Conservation (phyloP, 495 filamentous ascomycete species). For the Podospora tetraspora region DNA sequence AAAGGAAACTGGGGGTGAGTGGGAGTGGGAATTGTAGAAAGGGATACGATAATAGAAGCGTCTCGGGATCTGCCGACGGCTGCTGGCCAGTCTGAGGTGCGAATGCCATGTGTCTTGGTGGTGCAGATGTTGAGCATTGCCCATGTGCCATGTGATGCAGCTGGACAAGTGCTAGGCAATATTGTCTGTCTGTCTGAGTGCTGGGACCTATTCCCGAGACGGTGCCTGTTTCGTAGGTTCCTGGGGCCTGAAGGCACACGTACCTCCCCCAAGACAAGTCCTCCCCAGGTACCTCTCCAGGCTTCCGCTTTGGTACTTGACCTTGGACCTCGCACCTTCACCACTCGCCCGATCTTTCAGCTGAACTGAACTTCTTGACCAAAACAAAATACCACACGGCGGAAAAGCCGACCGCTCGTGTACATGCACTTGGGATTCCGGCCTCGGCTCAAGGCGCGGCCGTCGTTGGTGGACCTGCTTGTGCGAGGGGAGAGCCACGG, state of each 20-base stretch:
- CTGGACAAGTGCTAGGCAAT: background rate
- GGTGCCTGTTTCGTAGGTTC: background rate
- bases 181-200: background rate
- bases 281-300: background rate
- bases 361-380: background rate
- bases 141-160: background rate
- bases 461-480: constrained; percentile 69
- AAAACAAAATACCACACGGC: background rate
- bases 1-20: background rate
- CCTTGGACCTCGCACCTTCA: background rate
- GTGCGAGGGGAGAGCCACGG: constrained; percentile 33
- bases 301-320: background rate
- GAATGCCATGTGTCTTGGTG: background rate
- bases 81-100: background rate
- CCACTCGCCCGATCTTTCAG: background rate
- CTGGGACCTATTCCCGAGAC: background rate
- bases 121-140: background rate
- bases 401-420: background rate
- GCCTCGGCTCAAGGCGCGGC: constrained; percentile 62
- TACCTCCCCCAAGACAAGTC: background rate
- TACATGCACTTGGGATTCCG: constrained; percentile 36
- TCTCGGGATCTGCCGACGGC: background rate
- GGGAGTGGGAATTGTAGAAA: background rate
- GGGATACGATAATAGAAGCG: background rate
- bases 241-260: background rate